Conservation (phyloP, 176 grass and related monocot genomes). For the Alloteropsis semialata region DNA sequence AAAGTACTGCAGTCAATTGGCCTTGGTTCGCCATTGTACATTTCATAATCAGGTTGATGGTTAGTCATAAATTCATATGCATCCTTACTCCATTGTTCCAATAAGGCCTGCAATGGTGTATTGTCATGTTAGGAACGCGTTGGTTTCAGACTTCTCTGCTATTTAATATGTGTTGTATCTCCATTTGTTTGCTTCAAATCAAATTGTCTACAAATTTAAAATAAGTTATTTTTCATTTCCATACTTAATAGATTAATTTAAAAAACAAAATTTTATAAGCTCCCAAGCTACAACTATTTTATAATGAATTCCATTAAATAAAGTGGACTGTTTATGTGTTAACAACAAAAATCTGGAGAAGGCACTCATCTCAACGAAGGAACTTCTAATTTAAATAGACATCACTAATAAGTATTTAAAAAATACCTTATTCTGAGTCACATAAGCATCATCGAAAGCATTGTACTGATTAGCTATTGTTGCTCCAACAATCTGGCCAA, state of each 20-base stretch:
- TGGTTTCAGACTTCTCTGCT: neutral
- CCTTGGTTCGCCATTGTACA: slow-evolving; percentile 20
- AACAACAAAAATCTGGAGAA: neutral
- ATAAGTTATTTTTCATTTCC: neutral
- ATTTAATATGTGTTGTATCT: neutral
- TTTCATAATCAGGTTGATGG: slow-evolving; percentile 24
- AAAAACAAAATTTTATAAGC: neutral
- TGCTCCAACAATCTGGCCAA: slow-evolving; percentile 19
- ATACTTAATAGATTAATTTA: neutral
- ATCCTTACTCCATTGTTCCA: slow-evolving; percentile 13
- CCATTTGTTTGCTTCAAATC: neutral
- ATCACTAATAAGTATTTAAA: neutral
- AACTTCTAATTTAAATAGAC: neutral
- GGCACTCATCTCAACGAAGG: neutral
- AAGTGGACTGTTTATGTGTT: neutral
- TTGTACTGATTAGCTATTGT: slow-evolving; percentile 7
- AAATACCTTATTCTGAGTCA: neutral
- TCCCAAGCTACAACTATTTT: neutral
- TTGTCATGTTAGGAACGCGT: neutral
- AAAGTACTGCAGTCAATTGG: neutral
- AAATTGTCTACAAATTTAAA: neutral
- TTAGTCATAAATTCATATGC: slow-evolving; percentile 1
- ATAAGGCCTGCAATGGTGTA: neutral
- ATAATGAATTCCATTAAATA: neutral
- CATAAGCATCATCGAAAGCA: neutral